These are phyloP conservation scores for Cladosporium oxysporum DNA, from an alignment of 2,329 filamentous ascomycete species.

Conservation along the genomic window DNA sequence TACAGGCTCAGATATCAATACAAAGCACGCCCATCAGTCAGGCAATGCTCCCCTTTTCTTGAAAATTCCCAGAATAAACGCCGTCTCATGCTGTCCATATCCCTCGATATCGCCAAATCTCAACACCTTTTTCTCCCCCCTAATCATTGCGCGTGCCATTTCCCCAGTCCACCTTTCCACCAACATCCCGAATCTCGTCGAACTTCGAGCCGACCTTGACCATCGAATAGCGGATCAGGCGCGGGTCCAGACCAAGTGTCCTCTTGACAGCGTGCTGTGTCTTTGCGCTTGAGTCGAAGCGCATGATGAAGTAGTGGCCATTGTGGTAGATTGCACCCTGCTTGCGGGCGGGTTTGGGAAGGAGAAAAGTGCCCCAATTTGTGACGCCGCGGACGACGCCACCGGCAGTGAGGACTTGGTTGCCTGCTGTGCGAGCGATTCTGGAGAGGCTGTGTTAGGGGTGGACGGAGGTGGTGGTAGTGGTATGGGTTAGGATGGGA, in stretches of 20 bases:
- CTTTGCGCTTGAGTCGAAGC: slow-evolving; percentile 77
- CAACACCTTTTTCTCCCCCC: neutral
- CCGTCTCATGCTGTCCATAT: slow-evolving; percentile 4
- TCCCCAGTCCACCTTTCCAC: slow-evolving; percentile 56
- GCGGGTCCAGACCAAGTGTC: slow-evolving; percentile 80
- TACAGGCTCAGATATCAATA: slow-evolving; percentile 15
- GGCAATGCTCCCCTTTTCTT: neutral
- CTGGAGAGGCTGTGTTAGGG: slow-evolving; percentile 48
- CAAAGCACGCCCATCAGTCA: neutral
- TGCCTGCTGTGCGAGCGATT: slow-evolving; percentile 83
- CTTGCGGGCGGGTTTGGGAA: slow-evolving; percentile 76
- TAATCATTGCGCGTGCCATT: neutral
- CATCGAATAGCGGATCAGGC: slow-evolving; percentile 83
- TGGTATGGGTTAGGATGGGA: slow-evolving; percentile 24
- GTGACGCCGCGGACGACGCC: slow-evolving; percentile 89
- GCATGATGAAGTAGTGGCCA: slow-evolving; percentile 97
- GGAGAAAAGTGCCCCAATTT: slow-evolving; percentile 92
- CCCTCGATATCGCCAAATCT: neutral
- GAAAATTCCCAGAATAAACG: neutral
- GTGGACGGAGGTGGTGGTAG: slow-evolving; percentile 21
- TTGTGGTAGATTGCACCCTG: slow-evolving; percentile 80
- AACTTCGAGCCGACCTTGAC: slow-evolving; percentile 78
- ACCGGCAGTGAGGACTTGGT: slow-evolving; percentile 76
- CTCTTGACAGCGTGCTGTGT: slow-evolving; percentile 74
- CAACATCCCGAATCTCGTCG: slow-evolving; percentile 61